Evolutionary conservation across 805 yeast genomes (phyloP), one percentile per base, ranked within the genome.

Genomic region (Suhomyces kilbournensis): DNA sequence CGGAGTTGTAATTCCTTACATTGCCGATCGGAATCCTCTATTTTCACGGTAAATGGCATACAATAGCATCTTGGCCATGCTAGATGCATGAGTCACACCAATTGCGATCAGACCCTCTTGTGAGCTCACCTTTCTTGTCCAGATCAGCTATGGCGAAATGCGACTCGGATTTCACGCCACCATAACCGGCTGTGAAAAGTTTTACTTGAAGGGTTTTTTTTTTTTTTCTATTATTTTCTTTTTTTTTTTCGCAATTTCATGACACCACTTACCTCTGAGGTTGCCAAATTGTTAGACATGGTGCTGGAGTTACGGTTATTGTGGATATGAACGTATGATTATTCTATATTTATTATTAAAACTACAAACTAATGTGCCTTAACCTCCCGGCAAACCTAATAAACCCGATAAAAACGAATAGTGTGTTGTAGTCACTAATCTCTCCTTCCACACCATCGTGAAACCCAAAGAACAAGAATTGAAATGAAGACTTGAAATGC

Each of bases 381-480:
- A 45, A 45, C 47, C 47, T 28, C 17, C 47, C 39, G 47, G 47
- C 47, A 47, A 26, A 17, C 44, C 44, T 34, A 17, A 35, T 19
- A 38, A 38, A 39, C 43, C 48, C 48, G 10, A 35, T 8, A 32
- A 26, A 17, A 45, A 32, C 35, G 32, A 28, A 12, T 17, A 42
- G 19, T 19, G 42, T 19, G 14, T 7, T 19, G 14, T 7, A 38
- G 23, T 10, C 42, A 38, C 42, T 38, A 38, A 38, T 19, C 23
- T 32, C 35, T 32, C 35, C 42, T 19, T 38, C 42, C 23, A 38
- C 42, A 19, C 42, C 42, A 19, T 38, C 22, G 23, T 38, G 20
- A 17, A 38, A 38, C 42, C 42, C 45, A 20, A 44, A 32, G 19
- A 17, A 19, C 39, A 30, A 45, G 47, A 45, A 30, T 20, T 45